Percentiles rank a stretch among this genome's conserved stretches.
These are phyloP conservation scores for Phaeolepiota aurea DNA, from an alignment of 768 basidiomycete species.

Conservation along the genomic window DNA sequence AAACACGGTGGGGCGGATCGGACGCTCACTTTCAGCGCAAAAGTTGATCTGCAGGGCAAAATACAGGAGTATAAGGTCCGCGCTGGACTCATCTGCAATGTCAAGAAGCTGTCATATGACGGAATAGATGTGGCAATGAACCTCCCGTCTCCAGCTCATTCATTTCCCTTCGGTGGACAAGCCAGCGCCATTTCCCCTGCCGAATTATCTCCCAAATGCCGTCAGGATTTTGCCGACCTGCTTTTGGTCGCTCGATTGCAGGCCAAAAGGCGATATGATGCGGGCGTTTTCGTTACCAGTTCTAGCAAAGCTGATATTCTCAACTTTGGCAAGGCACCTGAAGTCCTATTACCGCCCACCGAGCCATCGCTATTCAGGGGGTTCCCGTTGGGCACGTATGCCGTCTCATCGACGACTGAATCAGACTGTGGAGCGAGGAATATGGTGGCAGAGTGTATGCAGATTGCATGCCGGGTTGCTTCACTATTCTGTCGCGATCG, in stretches of 20 bases:
- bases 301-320: not conserved
- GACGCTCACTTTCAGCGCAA: conserved; percentile 76
- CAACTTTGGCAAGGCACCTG: not conserved
- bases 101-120: conserved; percentile 58
- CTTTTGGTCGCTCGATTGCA: not conserved
- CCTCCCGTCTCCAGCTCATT: not conserved
- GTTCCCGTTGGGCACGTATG: conserved; percentile 46
- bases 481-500: conserved; percentile 59
- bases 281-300: not conserved
- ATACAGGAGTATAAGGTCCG: conserved; percentile 63
- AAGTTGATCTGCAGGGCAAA: conserved; percentile 52
- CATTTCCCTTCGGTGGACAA: conserved; percentile 38
- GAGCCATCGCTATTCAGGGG: conserved; percentile 29
- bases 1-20: conserved; percentile 33
- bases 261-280: not conserved
- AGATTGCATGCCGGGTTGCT: conserved; percentile 66
- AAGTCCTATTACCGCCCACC: conserved; percentile 5
- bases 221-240: not conserved
- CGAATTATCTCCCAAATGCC: not conserved
- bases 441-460: conserved; percentile 77
- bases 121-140: conserved; percentile 50
- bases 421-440: conserved; percentile 33
- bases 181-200: not conserved
- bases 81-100: conserved; percentile 66
- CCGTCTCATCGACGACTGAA: conserved; percentile 19